Evolutionary conservation across 2,329 filamentous ascomycete genomes (phyloP).

Genomic region (Trichoderma hamatum): DNA sequence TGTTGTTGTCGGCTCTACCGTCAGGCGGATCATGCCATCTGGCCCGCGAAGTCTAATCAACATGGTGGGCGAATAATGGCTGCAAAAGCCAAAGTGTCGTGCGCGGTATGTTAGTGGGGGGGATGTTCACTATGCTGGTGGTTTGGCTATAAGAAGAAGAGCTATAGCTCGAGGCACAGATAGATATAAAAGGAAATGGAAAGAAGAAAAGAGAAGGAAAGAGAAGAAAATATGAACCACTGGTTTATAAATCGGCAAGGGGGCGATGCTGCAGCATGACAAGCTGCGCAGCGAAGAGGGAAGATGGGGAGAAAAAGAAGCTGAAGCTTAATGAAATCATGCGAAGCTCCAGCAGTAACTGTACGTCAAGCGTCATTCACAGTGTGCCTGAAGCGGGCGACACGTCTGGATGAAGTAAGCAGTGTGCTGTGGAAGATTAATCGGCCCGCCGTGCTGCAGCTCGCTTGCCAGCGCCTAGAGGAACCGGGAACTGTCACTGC

Average conservation of each 20-base stretch:
- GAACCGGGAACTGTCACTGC: neutral
- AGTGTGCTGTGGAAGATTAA: neutral
- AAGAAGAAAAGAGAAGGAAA: neutral
- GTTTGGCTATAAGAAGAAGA: neutral
- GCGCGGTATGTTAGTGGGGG: slow-evolving; percentile 8
- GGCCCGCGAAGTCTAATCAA: slow-evolving; percentile 85
- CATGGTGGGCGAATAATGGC: slow-evolving; percentile 55
- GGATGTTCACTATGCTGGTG: neutral
- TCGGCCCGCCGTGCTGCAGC: slow-evolving; percentile 1
- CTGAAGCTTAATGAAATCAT: slow-evolving; percentile 27
- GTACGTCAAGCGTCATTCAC: slow-evolving; percentile 37
- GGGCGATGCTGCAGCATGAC: slow-evolving; percentile 1
- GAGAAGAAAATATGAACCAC: neutral
- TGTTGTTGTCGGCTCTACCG: slow-evolving; percentile 71
- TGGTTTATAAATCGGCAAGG: neutral
- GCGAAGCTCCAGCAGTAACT: slow-evolving; percentile 18
- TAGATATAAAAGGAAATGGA: neutral
- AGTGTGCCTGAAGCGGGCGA: slow-evolving; percentile 33
- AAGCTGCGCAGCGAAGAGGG: neutral
- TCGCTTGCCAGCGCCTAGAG: neutral
- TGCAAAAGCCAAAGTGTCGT: neutral
- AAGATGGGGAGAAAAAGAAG: neutral
- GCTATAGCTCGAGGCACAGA: neutral
- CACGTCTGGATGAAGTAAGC: neutral
- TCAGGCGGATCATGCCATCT: slow-evolving; percentile 89